Evolutionary conservation across 2,329 filamentous ascomycete species (phyloP), one percentile per base, ranked within the genome.

Genomic region (Lachnellula willkommii): DNA sequence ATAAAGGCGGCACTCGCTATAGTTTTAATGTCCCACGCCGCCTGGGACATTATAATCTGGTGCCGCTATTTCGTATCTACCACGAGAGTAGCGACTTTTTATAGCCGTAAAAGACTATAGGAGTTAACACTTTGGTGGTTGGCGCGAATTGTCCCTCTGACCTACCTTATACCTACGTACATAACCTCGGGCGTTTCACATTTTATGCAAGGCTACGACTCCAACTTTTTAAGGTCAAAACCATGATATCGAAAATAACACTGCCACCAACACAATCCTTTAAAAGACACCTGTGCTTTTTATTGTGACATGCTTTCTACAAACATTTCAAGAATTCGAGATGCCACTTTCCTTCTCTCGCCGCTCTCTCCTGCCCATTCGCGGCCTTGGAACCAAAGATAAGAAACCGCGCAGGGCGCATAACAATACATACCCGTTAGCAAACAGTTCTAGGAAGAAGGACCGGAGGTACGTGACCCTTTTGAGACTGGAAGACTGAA

Each of bases 391-490:
- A 14, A 46, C 50, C 14, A 58, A 61, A 42, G 50, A 47, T 15
- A 55, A 45, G 26, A 57, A 59, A 39, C 53, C 53, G 7, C 51
- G 55, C 12, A 50, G 59, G 22, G 8, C 42, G 28, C 52, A 53
- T 50, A 49, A 56, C 42, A 22, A 63, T 39, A 65, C 60, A 12
- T 60, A 51, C 35, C 63, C 67, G 4, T 52, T 68, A 8, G 67
- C 66, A 3, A 65, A 66, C 47, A 62, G 58, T 20, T 65, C 64
- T 1, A 57, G 67, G 35, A 67, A 66, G 52, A 68, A 68, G 43
- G 63, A 67, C 39, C 58, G 67, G 62, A 62, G 66, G 66, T 67
- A 47, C 40, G 52, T 54, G 2, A 39, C 15, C 39, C 7, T 17
- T 55, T 24, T 45, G 20, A n/a, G 20, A 37, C 20, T 42, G 2